Percentiles rank a stretch among this genome's conserved stretches.
These are phyloP conservation scores for Bothriochloa decipiens DNA, from an alignment of 176 grass and related monocot species.

Conservation along the genomic window DNA sequence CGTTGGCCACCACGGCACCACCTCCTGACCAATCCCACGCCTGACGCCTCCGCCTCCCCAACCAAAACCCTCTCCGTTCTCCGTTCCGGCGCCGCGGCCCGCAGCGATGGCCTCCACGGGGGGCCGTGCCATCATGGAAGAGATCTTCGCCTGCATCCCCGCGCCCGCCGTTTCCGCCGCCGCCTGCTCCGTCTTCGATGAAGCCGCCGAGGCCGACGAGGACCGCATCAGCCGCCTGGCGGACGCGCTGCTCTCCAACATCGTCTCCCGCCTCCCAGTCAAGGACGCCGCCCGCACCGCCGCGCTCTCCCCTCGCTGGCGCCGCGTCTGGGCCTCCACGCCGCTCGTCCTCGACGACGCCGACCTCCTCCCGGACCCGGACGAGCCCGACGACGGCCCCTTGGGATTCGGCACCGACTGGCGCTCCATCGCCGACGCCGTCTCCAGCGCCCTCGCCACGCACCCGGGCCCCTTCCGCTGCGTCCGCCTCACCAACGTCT, in stretches of 20 bases:
- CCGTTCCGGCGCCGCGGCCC: not conserved
- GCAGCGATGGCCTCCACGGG: not conserved
- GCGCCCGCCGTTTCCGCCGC: not conserved
- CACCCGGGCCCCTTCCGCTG: too few relatives aligned
- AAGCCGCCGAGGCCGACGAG: not conserved
- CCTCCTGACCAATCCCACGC: not conserved
- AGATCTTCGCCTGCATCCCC: slow-evolving; percentile 24
- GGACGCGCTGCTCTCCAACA: slow-evolving; percentile 26
- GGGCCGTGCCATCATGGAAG: slow-evolving; percentile 5
- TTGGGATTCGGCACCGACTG: slow-evolving; percentile 2
- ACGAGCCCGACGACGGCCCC: not conserved
- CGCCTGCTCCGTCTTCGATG: not conserved
- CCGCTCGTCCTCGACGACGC: slow-evolving; percentile 41
- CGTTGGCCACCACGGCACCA: not conserved
- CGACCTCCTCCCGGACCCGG: slow-evolving; percentile 28
- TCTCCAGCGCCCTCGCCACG: slow-evolving; percentile 20
- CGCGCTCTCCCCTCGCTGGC: slow-evolving; percentile 40
- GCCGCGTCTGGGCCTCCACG: slow-evolving; percentile 34
- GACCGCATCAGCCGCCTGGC: slow-evolving; percentile 46
- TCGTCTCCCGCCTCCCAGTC: slow-evolving; percentile 38
- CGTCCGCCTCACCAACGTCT: slow-evolving; percentile 43
- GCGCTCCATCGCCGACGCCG: not conserved
- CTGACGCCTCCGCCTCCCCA: not conserved
- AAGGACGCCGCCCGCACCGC: slow-evolving; percentile 28
- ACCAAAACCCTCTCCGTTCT: not conserved